A percentile compares a stretch with the other conserved stretches of the same genome.
phyloP scores from a whole-genome alignment of 495 filamentous ascomycete species.

The Penicillium subrubescens region DNA sequence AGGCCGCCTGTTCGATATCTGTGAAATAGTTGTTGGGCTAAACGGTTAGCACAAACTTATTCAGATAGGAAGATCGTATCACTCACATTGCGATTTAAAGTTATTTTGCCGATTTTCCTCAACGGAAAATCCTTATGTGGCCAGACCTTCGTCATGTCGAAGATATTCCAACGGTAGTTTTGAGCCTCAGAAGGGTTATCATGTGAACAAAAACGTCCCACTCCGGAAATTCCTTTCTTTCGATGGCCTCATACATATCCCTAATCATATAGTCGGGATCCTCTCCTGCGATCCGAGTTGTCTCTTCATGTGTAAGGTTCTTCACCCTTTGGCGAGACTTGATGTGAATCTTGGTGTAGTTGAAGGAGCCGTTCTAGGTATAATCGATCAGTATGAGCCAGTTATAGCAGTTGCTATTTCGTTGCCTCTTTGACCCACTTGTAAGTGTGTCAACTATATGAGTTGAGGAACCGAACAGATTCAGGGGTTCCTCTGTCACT shows the following conservation, averaged over 20 bases:
- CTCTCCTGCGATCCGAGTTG: slow-evolving; percentile 53
- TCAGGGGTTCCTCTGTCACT: slow-evolving; percentile 65
- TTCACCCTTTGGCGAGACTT: slow-evolving; percentile 65
- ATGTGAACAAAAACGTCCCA: slow-evolving; percentile 53
- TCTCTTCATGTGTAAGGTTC: slow-evolving; percentile 58
- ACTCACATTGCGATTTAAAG: slow-evolving; percentile 37
- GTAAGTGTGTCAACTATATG: slow-evolving; percentile 68
- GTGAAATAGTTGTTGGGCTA: slow-evolving; percentile 51
- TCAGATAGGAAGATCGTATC: background rate
- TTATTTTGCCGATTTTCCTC: slow-evolving; percentile 37
- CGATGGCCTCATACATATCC: slow-evolving; percentile 41
- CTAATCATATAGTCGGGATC: slow-evolving; percentile 41
- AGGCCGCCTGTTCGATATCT: slow-evolving; percentile 54
- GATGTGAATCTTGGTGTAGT: slow-evolving; percentile 66
- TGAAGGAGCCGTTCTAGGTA: slow-evolving; percentile 56
- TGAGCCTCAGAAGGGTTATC: slow-evolving; percentile 44
- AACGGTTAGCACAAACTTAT: background rate
- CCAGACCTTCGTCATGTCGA: slow-evolving; percentile 47
- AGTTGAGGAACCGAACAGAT: slow-evolving; percentile 62
- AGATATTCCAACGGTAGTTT: slow-evolving; percentile 40
- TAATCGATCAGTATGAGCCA: no score
- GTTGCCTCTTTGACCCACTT: slow-evolving; percentile 61
- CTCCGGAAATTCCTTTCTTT: slow-evolving; percentile 37
- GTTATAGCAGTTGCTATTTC: background rate
- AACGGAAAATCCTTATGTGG: slow-evolving; percentile 41